These are phyloP conservation scores for Gonium pectorale DNA, from an alignment of 139 green algal genomes.

Conservation along the genomic window DNA sequence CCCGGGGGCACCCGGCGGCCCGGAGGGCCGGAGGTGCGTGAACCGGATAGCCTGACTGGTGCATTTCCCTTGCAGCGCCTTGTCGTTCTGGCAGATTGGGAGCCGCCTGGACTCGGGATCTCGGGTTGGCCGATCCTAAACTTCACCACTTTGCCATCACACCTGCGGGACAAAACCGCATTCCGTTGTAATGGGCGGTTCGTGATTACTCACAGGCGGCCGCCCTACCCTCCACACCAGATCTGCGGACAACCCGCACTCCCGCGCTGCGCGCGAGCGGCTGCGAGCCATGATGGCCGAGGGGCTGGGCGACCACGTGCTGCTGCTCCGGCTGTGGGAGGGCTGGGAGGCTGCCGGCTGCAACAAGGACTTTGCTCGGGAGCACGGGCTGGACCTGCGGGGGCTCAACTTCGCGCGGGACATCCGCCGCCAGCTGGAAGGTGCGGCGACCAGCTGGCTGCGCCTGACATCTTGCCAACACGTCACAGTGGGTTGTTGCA, in stretches of 20 bases:
- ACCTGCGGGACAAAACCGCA: no score
- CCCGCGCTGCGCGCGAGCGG: conserved; percentile 18
- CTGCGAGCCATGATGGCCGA: conserved; percentile 68
- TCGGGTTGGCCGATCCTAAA: no score
- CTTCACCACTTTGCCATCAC: no score
- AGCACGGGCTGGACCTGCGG: conserved; percentile 78
- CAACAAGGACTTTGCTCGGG: conserved; percentile 41
- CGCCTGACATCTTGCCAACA: no score
- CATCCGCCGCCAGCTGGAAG: conserved; percentile 87
- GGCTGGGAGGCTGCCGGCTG: conserved; percentile 73
- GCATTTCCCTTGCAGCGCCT: no score
- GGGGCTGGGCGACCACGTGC: conserved; percentile 88
- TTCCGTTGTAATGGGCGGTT: no score
- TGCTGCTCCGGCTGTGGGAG: conserved; percentile 88
- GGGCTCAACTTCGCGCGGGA: conserved; percentile 90
- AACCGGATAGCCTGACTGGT: no score
- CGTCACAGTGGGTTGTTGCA: no score
- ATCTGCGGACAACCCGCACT: not conserved
- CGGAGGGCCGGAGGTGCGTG: not conserved
- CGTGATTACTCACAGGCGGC: no score
- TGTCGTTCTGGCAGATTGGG: no score
- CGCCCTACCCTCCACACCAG: not conserved
- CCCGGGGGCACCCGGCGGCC: not conserved
- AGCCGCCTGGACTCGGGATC: no score
- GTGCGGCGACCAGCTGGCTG: conserved; percentile 11